These are phyloP conservation scores for Chaetomiaceae sp. DNA, from an alignment of 2,329 filamentous ascomycete genomes.

Conservation along the genomic window DNA sequence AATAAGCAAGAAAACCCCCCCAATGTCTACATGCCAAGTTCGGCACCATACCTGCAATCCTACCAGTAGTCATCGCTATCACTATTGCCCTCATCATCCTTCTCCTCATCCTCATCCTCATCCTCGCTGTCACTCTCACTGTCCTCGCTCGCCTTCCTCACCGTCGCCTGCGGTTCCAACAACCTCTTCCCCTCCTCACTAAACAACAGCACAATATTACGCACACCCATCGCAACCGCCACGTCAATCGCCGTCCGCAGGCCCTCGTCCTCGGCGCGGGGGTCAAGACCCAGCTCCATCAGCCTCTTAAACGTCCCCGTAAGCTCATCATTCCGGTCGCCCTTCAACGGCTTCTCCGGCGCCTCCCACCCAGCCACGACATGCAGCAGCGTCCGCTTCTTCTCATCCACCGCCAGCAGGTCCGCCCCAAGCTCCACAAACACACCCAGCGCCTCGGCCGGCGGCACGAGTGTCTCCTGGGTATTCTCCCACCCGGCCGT, in stretches of 20 bases:
- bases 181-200: slow-evolving; percentile 4
- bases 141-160: background rate
- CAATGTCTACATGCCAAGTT: too few relatives aligned
- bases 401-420: background rate
- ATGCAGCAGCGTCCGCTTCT: background rate
- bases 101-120: too few relatives aligned
- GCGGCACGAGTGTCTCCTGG: background rate
- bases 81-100: background rate
- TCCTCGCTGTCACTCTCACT: background rate
- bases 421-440: background rate
- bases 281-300: slow-evolving; percentile 1
- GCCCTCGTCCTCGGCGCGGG: background rate
- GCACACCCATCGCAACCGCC: background rate
- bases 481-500: background rate
- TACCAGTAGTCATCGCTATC: too few relatives aligned
- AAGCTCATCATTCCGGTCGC: background rate
- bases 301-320: background rate
- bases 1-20: too few relatives aligned
- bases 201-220: background rate
- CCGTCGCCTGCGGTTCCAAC: background rate
- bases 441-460: background rate
- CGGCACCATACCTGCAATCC: too few relatives aligned
- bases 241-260: slow-evolving; percentile 4
- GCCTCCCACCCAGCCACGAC: background rate
- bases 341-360: background rate